Evolutionary conservation across 345 rosid species (phyloP), one percentile per base, ranked within the genome.

Genomic region (Euphorbia pulcherrima): DNA sequence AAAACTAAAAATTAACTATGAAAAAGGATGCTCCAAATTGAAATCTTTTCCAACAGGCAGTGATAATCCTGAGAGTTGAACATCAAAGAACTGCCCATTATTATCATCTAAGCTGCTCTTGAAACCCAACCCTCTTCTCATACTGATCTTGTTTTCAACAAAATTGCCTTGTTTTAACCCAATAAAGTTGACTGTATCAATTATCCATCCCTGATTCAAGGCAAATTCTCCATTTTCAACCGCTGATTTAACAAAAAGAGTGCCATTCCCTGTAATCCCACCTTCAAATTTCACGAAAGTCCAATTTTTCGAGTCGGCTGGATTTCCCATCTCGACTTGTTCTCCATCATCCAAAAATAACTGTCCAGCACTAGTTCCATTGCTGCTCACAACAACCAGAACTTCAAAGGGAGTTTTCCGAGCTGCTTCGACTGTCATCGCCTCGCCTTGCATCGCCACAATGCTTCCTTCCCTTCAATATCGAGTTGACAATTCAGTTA

Each of bases 391-490:
- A 17, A 80, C 80, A 24, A 90, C 90, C 51, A 90, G 47, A 6
- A 90, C 74, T 54, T 81, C 61, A 62, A 80, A 90, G 4, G 88
- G 82, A 2, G 85, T 87, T 33, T 65, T 65, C 64, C 90, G 72
- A 39, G 91, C 88, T 77, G 24, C 85, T 47, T 21, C 50, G 0
- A 88, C 87, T 0, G 97, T 88, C 88, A 78, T 68, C 11, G 82
- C 95, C 29, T 79, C 90, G 26, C 85, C 84, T 82, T 90, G 95
- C 90, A 90, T 57, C 3, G 90, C 85, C 73, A 90, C 50, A 52
- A 84, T 88, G 62, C 63, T 83, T 21, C 95, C 90, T 75, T n/a
- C n/a, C n/a, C n/a, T n/a, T n/a, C n/a, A n/a, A n/a, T n/a, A n/a
- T n/a, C n/a, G n/a, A n/a, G n/a, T n/a, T n/a, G n/a, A n/a, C n/a